Conservation (phyloP, 208 protist species). For the Leishmania lainsoni region DNA sequence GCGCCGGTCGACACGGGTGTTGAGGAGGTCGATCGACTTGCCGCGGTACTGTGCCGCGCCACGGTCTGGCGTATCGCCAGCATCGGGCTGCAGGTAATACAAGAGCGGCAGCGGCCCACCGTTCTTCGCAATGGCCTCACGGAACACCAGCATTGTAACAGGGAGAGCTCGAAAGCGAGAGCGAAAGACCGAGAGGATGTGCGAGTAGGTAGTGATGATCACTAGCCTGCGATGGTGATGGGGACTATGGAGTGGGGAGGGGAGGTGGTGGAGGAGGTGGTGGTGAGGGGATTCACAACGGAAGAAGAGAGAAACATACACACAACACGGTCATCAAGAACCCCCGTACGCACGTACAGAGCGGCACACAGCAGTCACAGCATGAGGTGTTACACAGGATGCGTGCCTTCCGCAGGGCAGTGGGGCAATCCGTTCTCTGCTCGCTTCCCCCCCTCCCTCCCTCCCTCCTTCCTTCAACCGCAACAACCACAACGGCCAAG, state of each 20-base stretch:
- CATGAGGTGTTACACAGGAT: neutral
- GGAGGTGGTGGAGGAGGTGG: neutral
- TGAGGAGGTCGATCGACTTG: constrained; percentile 17
- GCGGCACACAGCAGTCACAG: neutral
- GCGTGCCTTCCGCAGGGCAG: neutral
- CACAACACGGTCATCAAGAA: neutral
- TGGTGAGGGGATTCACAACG: neutral
- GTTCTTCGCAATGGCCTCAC: constrained; percentile 31
- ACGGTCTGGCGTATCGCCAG: neutral
- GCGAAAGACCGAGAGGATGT: neutral
- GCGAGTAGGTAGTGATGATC: neutral
- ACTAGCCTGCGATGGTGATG: no score
- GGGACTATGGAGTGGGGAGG: neutral
- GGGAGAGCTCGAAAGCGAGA: neutral
- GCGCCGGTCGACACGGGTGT: constrained; percentile 37
- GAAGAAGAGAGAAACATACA: neutral
- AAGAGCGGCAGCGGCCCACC: constrained; percentile 51
- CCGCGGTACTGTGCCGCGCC: constrained; percentile 5
- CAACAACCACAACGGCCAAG: no score
- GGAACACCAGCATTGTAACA: constrained; percentile 53
- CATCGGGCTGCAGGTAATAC: constrained; percentile 48
- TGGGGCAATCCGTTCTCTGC: neutral
- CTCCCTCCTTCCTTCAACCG: no score
- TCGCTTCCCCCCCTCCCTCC: no score
- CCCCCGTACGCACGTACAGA: neutral